These are phyloP conservation scores for Serendipita sp. DNA, from an alignment of 768 basidiomycete species.

Conservation along the genomic window DNA sequence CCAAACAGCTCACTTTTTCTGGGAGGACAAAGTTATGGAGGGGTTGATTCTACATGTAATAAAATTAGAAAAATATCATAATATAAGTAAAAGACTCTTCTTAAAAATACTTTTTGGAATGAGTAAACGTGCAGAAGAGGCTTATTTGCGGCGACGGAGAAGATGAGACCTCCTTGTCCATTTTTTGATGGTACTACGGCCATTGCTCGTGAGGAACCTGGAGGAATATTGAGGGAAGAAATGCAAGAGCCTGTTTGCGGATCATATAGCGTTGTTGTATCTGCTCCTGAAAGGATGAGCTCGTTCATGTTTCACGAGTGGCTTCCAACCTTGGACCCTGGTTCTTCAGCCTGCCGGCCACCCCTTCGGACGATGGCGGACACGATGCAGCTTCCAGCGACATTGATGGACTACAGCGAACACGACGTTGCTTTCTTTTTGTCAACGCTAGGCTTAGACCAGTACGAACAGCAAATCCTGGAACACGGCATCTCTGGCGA, in stretches of 20 bases:
- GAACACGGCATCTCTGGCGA: conserved; percentile 91
- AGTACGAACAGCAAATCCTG: conserved; percentile 65
- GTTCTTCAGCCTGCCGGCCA: conserved; percentile 7
- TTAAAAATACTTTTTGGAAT: conserved; percentile 63
- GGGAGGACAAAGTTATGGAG: conserved; percentile 73
- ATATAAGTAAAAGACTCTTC: neutral
- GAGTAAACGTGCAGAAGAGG: conserved; percentile 78
- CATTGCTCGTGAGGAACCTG: conserved; percentile 45
- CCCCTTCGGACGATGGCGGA: conserved; percentile 18
- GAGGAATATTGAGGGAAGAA: conserved; percentile 82
- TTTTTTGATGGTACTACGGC: conserved; percentile 48
- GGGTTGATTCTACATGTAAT: conserved; percentile 63
- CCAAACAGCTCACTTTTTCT: conserved; percentile 72
- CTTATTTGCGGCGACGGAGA: conserved; percentile 79
- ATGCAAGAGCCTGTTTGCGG: conserved; percentile 42
- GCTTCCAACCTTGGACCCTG: conserved; percentile 2
- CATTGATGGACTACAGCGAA: conserved; percentile 53
- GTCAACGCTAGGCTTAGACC: conserved; percentile 57
- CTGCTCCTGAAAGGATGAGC: neutral
- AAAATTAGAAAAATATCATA: neutral
- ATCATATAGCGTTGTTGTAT: conserved; percentile 8
- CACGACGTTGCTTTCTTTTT: conserved; percentile 22
- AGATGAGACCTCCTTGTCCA: conserved; percentile 67
- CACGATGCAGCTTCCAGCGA: conserved; percentile 16
- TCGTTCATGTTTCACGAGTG: neutral